phyloP scores from a whole-genome alignment of 2,329 filamentous ascomycete genomes.

The Fusarium sp. region DNA sequence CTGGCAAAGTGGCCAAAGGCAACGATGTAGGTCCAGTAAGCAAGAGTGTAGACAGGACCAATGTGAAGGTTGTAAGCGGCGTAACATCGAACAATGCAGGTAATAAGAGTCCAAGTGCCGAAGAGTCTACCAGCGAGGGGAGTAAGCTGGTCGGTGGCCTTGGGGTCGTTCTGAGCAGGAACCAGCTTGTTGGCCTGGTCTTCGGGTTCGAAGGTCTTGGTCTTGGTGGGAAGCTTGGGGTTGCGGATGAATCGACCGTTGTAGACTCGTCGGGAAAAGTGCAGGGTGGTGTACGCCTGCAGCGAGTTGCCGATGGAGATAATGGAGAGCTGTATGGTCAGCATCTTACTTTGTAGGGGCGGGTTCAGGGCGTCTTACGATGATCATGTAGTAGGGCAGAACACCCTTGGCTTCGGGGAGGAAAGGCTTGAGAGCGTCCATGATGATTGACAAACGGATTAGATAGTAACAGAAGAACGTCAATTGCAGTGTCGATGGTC shows the following conservation, averaged over 20 bases:
- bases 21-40: conserved; percentile 82
- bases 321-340: conserved; percentile 74
- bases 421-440: conserved; percentile 59
- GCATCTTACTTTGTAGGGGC: background rate
- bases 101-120: conserved; percentile 87
- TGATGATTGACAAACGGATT: conserved; percentile 33
- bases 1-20: conserved; percentile 81
- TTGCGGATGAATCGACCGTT: conserved; percentile 70
- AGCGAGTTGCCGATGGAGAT: conserved; percentile 86
- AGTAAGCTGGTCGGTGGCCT: conserved; percentile 71
- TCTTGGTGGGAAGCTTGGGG: conserved; percentile 55
- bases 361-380: conserved; percentile 55
- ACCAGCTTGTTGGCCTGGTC: conserved; percentile 65
- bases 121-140: conserved; percentile 83
- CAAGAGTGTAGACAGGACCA: conserved; percentile 79
- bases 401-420: conserved; percentile 64
- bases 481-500: conserved; percentile 8
- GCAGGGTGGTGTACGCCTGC: conserved; percentile 83
- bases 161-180: conserved; percentile 57
- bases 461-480: conserved; percentile 3
- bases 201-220: conserved; percentile 60
- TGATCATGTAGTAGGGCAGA: conserved; percentile 68
- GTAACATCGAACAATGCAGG: conserved; percentile 80
- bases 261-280: conserved; percentile 90
- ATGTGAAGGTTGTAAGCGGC: conserved; percentile 84